Conservation (phyloP, 768 basidiomycete species). For the Polyporus arcularius region DNA sequence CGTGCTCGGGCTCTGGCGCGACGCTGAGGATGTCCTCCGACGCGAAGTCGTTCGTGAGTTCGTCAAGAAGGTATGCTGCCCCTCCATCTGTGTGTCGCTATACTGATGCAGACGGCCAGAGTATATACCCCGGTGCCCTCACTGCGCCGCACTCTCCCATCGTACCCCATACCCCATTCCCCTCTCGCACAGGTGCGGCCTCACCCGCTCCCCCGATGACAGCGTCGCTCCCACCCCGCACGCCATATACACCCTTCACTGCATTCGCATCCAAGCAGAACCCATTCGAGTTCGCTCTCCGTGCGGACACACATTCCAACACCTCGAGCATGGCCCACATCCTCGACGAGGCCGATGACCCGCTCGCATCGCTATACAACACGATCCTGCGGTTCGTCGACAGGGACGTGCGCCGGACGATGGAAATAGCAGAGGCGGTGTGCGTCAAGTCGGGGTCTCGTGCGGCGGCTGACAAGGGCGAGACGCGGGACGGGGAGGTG, state of each 20-base stretch:
- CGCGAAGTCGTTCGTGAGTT: slow-evolving; percentile 72
- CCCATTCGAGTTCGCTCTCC: slow-evolving; percentile 37
- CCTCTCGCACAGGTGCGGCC: slow-evolving; percentile 6
- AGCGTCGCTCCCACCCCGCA: slow-evolving; percentile 53
- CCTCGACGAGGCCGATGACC: slow-evolving; percentile 65
- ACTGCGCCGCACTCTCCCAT: slow-evolving; percentile 72
- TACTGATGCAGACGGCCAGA: slow-evolving; percentile 34
- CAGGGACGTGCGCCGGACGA: slow-evolving; percentile 68
- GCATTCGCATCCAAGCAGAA: slow-evolving; percentile 45
- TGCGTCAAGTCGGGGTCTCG: slow-evolving; percentile 47
- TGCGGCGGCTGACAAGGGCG: not conserved
- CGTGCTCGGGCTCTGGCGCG: slow-evolving; percentile 74
- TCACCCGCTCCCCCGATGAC: slow-evolving; percentile 37
- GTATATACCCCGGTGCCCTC: slow-evolving; percentile 72
- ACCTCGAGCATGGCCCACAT: slow-evolving; percentile 43
- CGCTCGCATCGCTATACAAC: slow-evolving; percentile 79
- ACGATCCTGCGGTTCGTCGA: slow-evolving; percentile 80
- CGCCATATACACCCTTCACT: slow-evolving; percentile 56
- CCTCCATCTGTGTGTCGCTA: not conserved
- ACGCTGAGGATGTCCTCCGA: slow-evolving; percentile 86
- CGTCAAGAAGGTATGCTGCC: slow-evolving; percentile 62
- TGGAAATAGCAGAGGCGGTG: slow-evolving; percentile 75
- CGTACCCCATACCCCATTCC: slow-evolving; percentile 73
- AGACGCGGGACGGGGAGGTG: slow-evolving; percentile 12
- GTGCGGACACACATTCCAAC: slow-evolving; percentile 26